Base-by-base conservation (phyloP, 257 asterid species). In the Solanum ahanhuiri region DNA sequence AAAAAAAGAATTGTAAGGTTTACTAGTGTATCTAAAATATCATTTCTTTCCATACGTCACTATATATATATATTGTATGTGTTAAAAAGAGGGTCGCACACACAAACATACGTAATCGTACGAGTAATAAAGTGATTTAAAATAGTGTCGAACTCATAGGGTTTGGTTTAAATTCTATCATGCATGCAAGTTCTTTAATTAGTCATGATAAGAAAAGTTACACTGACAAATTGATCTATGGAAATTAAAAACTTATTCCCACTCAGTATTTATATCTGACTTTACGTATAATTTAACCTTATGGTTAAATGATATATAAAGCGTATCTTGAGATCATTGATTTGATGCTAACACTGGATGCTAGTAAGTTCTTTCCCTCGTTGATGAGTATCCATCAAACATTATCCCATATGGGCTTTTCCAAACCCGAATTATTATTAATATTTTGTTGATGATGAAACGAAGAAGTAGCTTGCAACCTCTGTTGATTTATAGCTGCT, bases 351-450 rank as follows among this genome's bases (percentile, higher is more conserved):
- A 25, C 1, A 15, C 64, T 1, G 0, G 7, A 25, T 3, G 2
- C 14, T 2, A 37, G 25, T 6, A 75, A n/a, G 12, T 6, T 39
- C 0, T 72, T 39, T 39, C 10, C 18, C 3, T 72, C 35, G 30
- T 34, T 57, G 64, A 20, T 57, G 12, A 57, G 66, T 57, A 57
- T 57, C 25, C 12, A 12, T 87, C 70, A 87, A 88, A 89, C 89
- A 31, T 31, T 31, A 90, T 91, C 90, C 91, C 93, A 91, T 25
- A 91, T 76, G 25, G 90, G 88, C 87, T 92, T 93, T 37, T 91
- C 94, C 88, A 88, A 86, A 77, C 89, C 91, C 83, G 94, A 84
- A 86, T 93, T 93, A 9, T 89, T 89, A 45, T 12, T 60, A 25
- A 87, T 75, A 81, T 91, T 92, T 30, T 89, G 93, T 5, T 87